Conservation (phyloP, 441 rosid genomes). For the California macrophylla region DNA sequence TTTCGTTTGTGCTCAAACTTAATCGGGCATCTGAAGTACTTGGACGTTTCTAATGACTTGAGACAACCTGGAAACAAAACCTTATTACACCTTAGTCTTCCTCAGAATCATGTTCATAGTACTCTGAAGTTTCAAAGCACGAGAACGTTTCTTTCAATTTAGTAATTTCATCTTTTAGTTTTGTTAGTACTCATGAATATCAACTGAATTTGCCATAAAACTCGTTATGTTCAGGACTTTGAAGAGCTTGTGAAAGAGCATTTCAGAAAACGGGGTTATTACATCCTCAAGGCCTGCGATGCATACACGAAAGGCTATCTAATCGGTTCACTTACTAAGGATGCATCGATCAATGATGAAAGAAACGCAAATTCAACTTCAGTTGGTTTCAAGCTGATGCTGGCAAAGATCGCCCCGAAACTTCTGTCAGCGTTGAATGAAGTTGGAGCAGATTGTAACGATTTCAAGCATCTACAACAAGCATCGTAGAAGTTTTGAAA, state of each 20-base stretch:
- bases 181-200: background rate
- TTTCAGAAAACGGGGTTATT: constrained; percentile 67
- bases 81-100: too few relatives aligned
- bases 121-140: too few relatives aligned
- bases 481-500: constrained; percentile 16
- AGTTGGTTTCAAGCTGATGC: constrained; percentile 88
- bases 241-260: constrained; percentile 66
- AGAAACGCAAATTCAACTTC: constrained; percentile 56
- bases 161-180: background rate
- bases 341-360: constrained; percentile 41
- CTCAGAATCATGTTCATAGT: too few relatives aligned
- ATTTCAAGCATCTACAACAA: constrained; percentile 57
- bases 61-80: too few relatives aligned
- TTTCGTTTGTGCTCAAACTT: too few relatives aligned
- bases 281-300: constrained; percentile 82
- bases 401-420: constrained; percentile 72
- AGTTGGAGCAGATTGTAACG: constrained; percentile 64
- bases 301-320: constrained; percentile 84
- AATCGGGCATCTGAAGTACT: too few relatives aligned
- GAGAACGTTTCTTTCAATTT: too few relatives aligned
- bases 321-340: constrained; percentile 68
- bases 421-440: constrained; percentile 50
- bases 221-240: constrained; percentile 46
- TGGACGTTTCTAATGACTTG: too few relatives aligned
- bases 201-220: background rate